Conservation (phyloP, 169 alveolate genomes). For the Theileria parva region DNA sequence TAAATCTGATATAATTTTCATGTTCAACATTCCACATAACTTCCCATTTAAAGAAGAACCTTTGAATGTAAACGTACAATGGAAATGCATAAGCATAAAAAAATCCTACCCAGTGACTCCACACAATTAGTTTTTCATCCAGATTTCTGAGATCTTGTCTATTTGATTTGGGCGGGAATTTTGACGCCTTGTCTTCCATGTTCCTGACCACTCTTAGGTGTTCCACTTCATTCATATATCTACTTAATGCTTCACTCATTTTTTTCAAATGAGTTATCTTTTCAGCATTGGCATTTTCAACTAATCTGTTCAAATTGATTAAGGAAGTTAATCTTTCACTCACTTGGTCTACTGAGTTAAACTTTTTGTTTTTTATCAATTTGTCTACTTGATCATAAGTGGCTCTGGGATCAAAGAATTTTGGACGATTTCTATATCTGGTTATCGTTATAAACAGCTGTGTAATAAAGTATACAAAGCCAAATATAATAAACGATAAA, state of each 20-base stretch:
- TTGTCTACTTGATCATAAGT: not conserved
- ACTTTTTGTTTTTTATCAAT: not conserved
- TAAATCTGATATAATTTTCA: not conserved
- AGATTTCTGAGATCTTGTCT: not conserved
- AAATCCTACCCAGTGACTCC: slow-evolving; percentile 10
- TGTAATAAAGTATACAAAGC: not conserved
- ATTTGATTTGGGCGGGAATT: not conserved
- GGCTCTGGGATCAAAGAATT: not conserved
- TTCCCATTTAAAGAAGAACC: slow-evolving; percentile 41
- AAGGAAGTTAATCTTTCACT: not conserved
- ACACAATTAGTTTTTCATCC: not conserved
- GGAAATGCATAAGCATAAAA: not conserved
- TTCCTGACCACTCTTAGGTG: not conserved
- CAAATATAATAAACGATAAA: not conserved
- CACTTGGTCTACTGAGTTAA: not conserved
- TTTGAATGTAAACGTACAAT: not conserved
- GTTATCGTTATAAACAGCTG: not conserved
- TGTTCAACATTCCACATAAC: slow-evolving; percentile 32
- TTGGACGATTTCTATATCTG: not conserved
- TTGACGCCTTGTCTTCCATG: not conserved
- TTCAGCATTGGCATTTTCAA: not conserved
- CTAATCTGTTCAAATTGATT: not conserved
- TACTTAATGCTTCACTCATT: not conserved
- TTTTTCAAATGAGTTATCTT: not conserved
- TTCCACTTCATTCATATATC: not conserved